Conservation (phyloP, 495 filamentous ascomycete species). For the Aspergillus indologenus region DNA sequence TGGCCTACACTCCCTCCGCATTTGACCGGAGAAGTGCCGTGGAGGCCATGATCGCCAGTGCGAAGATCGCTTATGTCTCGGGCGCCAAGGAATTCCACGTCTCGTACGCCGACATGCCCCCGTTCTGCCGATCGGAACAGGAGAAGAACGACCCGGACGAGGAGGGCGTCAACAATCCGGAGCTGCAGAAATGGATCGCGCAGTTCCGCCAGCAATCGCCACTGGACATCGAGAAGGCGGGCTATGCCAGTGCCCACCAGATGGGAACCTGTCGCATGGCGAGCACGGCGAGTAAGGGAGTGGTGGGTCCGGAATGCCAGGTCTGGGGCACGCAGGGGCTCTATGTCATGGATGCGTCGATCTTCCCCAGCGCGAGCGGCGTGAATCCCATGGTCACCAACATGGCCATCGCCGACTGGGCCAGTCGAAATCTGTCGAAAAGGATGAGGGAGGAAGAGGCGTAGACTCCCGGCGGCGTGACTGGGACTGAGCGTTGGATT, state of each 20-base stretch:
- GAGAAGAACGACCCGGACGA: slow-evolving; percentile 26
- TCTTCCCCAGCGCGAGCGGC: slow-evolving; percentile 85
- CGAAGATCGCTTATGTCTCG: slow-evolving; percentile 69
- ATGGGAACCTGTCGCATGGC: slow-evolving; percentile 92
- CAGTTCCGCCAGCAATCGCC: slow-evolving; percentile 55
- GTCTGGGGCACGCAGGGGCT: slow-evolving; percentile 75
- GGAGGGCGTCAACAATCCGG: slow-evolving; percentile 61
- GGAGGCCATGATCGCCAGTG: slow-evolving; percentile 63
- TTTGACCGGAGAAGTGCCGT: slow-evolving; percentile 68
- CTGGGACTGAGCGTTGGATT: too few species aligned
- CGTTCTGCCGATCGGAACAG: slow-evolving; percentile 58
- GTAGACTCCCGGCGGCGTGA: too few species aligned
- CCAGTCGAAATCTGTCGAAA: slow-evolving; percentile 32
- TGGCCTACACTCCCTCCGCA: slow-evolving; percentile 65
- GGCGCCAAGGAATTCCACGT: slow-evolving; percentile 77
- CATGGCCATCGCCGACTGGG: slow-evolving; percentile 71
- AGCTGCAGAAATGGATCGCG: slow-evolving; percentile 65
- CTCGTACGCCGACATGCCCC: slow-evolving; percentile 53
- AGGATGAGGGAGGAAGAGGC: not conserved
- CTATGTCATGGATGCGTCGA: slow-evolving; percentile 81
- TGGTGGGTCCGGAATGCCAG: slow-evolving; percentile 69
- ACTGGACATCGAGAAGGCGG: slow-evolving; percentile 38
- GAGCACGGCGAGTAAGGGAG: slow-evolving; percentile 52
- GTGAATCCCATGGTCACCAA: slow-evolving; percentile 93
- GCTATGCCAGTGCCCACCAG: slow-evolving; percentile 74